Evolutionary conservation across 495 filamentous ascomycete genomes (phyloP), one percentile per base, ranked within the genome.

Genomic region (Penicillium canariense): DNA sequence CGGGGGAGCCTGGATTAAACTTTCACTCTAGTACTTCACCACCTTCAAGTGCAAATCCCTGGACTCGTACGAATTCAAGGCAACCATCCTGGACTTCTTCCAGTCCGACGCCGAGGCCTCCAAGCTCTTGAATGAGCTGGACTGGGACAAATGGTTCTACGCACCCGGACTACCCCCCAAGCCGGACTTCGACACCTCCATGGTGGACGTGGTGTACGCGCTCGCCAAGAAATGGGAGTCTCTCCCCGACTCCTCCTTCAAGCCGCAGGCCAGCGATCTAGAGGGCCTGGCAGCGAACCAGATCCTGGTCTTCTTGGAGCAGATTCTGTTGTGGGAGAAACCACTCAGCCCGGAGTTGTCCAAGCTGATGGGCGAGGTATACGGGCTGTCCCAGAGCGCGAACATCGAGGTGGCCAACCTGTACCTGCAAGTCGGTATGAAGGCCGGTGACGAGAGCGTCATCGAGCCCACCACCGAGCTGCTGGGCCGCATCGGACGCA

Each of bases 91-190:
- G 23, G 82, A 87, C 18, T 98, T 96, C 80, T 97, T 96, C 65
- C 61, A 76, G 38, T 70, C 75, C 0, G 88, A 95, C 47, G 66
- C 78, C 12, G 81, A 84, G 32, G 82, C 86, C 27, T 80, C 85
- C 15, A 84, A 86, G 62, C 78, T 84, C 12, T 72, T 96, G 38
- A 74, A 81, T 3, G 75, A 76, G 1, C 78, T 96, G 30, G 90
- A 96, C 62, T 98, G 93, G 93, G 85, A 97, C 35, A 78, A 76
- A 8, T 90, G 88, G 77, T 94, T 96, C 74, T 93, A 91, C 67
- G 77, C 74, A 11, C 87, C 92, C 1, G 93, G 93, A 34, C 69
- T 95, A 32, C 94, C 93, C 11, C 88, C 90, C 3, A 96, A 95
- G 73, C 94, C 93, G 5, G 73, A 87, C 10, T 96, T 96, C 59